Conservation (phyloP, 2,329 filamentous ascomycete genomes). For the Gyromitra esculenta region DNA sequence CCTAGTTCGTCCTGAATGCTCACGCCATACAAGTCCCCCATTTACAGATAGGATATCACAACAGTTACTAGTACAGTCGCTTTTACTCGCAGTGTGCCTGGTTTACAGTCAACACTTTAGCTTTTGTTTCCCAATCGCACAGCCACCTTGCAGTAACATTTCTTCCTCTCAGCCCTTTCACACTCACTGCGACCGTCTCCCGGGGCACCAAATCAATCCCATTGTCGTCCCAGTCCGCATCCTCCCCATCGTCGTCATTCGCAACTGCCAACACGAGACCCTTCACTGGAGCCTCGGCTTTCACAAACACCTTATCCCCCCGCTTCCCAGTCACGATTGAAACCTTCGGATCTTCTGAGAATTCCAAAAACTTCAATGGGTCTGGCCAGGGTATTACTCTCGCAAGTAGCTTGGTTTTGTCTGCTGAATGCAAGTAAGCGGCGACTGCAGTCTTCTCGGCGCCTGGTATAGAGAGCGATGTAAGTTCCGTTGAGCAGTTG, state of each 20-base stretch:
- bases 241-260: conserved; percentile 13
- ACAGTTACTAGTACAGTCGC: neutral
- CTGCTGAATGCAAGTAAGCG: conserved; percentile 59
- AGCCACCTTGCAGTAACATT: conserved; percentile 26
- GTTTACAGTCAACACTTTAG: neutral
- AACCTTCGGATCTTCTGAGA: conserved; percentile 32
- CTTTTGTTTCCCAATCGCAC: conserved; percentile 36
- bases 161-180: conserved; percentile 46
- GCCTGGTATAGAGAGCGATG: conserved; percentile 66
- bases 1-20: too few relatives aligned
- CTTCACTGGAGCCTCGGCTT: conserved; percentile 72
- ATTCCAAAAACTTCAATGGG: conserved; percentile 73
- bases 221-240: conserved; percentile 71
- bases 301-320: conserved; percentile 62
- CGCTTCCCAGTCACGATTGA: conserved; percentile 54
- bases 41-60: neutral
- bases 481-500: conserved; percentile 72
- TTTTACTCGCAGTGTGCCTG: neutral
- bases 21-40: too few relatives aligned
- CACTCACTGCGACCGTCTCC: conserved; percentile 61
- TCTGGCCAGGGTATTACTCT: conserved; percentile 77
- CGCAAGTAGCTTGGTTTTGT: conserved; percentile 67
- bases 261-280: conserved; percentile 66
- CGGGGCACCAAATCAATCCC: conserved; percentile 74
- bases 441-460: conserved; percentile 64